Percentiles rank a stretch among this genome's conserved stretches.
Conservation (phyloP, 352 stramenopile species). For the Pythium guiyangense region DNA sequence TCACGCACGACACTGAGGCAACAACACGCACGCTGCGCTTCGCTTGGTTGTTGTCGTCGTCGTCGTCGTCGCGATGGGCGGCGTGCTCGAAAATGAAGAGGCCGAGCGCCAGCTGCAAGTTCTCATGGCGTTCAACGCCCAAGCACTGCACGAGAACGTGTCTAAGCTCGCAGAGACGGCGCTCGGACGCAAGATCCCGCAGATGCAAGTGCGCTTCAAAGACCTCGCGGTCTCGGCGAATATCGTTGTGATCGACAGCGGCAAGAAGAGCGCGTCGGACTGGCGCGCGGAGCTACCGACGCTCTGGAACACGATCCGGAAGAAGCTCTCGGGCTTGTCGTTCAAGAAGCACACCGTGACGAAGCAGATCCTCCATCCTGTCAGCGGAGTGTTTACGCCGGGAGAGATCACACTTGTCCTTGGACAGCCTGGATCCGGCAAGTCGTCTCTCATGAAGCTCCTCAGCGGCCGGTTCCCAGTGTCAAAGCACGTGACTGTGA, state of each 20-base stretch:
- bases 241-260: constrained; percentile 13
- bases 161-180: constrained; percentile 21
- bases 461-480: constrained; percentile 10
- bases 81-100: constrained; percentile 7
- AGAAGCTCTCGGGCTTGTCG: constrained; percentile 12
- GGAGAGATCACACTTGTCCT: neutral
- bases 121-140: constrained; percentile 18
- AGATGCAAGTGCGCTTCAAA: constrained; percentile 22
- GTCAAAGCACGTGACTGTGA: constrained; percentile 9
- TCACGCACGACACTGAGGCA: too few species aligned
- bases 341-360: constrained; percentile 11
- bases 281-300: constrained; percentile 28
- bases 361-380: constrained; percentile 17
- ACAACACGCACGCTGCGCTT: too few species aligned
- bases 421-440: neutral
- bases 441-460: neutral
- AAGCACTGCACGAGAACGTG: constrained; percentile 27
- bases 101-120: constrained; percentile 2
- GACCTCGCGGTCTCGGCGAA: constrained; percentile 23
- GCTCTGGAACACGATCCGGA: constrained; percentile 25
- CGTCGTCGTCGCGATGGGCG: constrained; percentile 5
- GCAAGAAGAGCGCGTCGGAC: constrained; percentile 1
- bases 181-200: constrained; percentile 19
- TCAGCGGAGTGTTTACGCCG: neutral
- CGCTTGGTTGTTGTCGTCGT: too few species aligned